These are phyloP conservation scores for Beta corolliflora DNA, from an alignment of 179 eudicot genomes.

Conservation along the genomic window DNA sequence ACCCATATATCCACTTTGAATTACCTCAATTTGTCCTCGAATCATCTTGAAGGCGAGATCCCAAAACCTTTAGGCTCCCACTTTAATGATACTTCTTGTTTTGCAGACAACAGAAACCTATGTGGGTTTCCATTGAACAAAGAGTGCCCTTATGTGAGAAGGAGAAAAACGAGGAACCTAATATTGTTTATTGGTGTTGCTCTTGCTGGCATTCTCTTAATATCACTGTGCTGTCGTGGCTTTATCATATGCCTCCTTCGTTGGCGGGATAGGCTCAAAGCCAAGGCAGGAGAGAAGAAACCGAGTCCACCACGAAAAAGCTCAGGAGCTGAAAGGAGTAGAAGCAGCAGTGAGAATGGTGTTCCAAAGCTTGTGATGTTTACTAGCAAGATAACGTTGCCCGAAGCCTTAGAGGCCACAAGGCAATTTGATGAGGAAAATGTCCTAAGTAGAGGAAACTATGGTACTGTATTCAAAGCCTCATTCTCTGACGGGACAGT, in stretches of 20 bases:
- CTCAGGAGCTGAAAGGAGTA: slow-evolving; percentile 46
- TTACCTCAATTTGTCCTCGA: slow-evolving; percentile 53
- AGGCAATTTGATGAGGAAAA: slow-evolving; percentile 73
- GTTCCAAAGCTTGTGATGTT: slow-evolving; percentile 71
- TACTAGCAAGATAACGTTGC: slow-evolving; percentile 57
- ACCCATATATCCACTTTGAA: slow-evolving; percentile 38
- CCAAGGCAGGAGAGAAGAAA: slow-evolving; percentile 50
- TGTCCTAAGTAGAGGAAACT: slow-evolving; percentile 53
- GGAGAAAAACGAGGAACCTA: slow-evolving; percentile 37
- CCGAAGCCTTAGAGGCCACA: slow-evolving; percentile 67
- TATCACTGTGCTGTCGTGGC: slow-evolving; percentile 53
- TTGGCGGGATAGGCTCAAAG: slow-evolving; percentile 58
- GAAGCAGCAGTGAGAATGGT: slow-evolving; percentile 64
- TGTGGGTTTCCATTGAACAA: slow-evolving; percentile 58
- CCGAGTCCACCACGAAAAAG: slow-evolving; percentile 52
- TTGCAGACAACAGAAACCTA: slow-evolving; percentile 37
- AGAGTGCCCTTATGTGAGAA: slow-evolving; percentile 40
- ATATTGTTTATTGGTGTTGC: slow-evolving; percentile 32
- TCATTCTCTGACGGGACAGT: slow-evolving; percentile 61
- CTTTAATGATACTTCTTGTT: slow-evolving; percentile 43
- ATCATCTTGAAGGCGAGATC: slow-evolving; percentile 55
- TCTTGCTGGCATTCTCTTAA: slow-evolving; percentile 42
- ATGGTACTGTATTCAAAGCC: slow-evolving; percentile 62
- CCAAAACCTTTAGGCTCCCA: slow-evolving; percentile 43
- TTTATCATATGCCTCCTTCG: slow-evolving; percentile 46